Base-by-base conservation (phyloP, 164 flowering plant species). In the Nelumbo lutea region DNA sequence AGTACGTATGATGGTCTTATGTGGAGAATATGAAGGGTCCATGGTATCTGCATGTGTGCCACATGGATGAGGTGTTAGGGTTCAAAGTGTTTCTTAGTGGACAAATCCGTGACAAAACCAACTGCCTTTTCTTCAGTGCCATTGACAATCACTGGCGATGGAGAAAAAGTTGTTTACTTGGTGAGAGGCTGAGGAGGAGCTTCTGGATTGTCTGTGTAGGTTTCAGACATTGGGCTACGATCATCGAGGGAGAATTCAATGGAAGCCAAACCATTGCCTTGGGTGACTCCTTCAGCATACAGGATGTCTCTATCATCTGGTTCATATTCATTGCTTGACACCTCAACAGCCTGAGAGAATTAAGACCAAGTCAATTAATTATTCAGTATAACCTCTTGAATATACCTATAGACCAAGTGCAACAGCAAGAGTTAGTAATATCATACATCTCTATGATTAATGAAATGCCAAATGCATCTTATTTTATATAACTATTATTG, bases 251-350 rank as follows among this genome's bases (percentile, higher is more conserved):
- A 80, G 77, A 91, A 96, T 69, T 96, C 99, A 27, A 93, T 89
- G 83, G 87, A 96, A 63, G 98, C 94, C 74, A 96, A 74, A 14
- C 98, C 97, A 77, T 93, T 96, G 13, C 96, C 96, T 76, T 88
- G 97, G 27, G 97, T 93, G 72, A 93, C 92, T 68, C 99, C 98
- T 88, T 93, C 98, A 1, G 99, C 95, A 76, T 85, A 93, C 43
- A 96, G 76, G 67, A 93, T 91, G 78, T 96, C 99, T 43, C 85
- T 71, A 52, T 96, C 99, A 7, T 92, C 81, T 71, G 99, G 99
- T 67, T 87, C 98, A 69, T 93, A 96, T 67, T 96, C 99, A 71
- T 96, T 93, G 82, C 99, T 89, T 13, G 97, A 96, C 59, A 96
- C 79, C 79, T 96, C 99, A 61, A 93, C 93, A 43, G 97, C 99